A percentile compares a stretch with the other conserved stretches of the same genome.
phyloP scores from a whole-genome alignment of 768 basidiomycete species.

The Tylopilus sp. region DNA sequence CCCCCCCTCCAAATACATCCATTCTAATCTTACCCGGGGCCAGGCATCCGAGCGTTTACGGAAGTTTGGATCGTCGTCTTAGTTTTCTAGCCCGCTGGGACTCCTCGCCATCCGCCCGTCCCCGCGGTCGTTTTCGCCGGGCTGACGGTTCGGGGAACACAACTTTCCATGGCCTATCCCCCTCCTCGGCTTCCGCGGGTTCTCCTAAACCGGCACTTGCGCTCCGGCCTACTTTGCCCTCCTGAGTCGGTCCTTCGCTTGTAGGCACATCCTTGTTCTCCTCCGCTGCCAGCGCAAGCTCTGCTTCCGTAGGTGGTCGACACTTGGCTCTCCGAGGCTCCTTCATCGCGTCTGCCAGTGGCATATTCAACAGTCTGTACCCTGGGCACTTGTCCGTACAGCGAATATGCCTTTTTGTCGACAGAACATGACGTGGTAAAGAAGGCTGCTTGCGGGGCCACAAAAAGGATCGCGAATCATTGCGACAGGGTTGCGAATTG shows the following conservation, averaged over 20 bases:
- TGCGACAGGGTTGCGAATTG: slow-evolving; percentile 21
- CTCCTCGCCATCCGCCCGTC: slow-evolving; percentile 13
- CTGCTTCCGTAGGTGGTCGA: slow-evolving; percentile 20
- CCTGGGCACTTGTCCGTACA: slow-evolving; percentile 22
- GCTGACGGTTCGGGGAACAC: neutral
- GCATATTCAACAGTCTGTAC: slow-evolving; percentile 18
- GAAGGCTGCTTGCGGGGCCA: slow-evolving; percentile 21
- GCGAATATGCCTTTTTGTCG: slow-evolving; percentile 18
- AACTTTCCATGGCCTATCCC: neutral
- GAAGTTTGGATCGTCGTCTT: slow-evolving; percentile 10
- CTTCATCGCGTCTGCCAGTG: slow-evolving; percentile 13
- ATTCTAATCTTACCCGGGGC: too few species aligned
- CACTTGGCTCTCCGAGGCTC: slow-evolving; percentile 24
- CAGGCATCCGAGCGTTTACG: neutral
- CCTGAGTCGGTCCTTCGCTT: neutral
- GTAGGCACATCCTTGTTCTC: slow-evolving; percentile 2
- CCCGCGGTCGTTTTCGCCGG: slow-evolving; percentile 18
- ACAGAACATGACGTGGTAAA: slow-evolving; percentile 26
- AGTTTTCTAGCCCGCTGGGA: slow-evolving; percentile 13
- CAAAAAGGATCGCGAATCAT: slow-evolving; percentile 25
- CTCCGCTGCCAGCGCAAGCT: slow-evolving; percentile 14
- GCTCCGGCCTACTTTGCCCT: neutral
- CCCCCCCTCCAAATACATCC: neutral
- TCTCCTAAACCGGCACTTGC: slow-evolving; percentile 9
- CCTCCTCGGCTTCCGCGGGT: slow-evolving; percentile 8